Evolutionary conservation across 2,329 filamentous ascomycete genomes (phyloP).

Genomic region (Fusarium ambrosium): DNA sequence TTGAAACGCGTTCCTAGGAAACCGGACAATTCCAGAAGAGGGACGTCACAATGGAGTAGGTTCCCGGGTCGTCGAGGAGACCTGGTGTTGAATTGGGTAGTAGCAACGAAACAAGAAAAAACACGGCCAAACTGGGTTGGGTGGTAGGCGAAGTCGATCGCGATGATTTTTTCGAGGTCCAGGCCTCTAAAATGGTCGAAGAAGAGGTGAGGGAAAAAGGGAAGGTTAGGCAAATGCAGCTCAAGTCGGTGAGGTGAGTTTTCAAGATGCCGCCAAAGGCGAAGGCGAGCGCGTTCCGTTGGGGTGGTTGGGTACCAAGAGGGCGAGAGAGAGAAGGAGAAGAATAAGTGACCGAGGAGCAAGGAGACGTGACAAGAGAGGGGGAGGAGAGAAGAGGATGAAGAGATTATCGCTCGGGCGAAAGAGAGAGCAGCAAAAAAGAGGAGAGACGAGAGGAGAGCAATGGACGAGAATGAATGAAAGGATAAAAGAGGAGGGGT

Average conservation of each 20-base stretch:
- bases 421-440: conserved; percentile 5
- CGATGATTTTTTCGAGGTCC: not conserved
- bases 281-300: conserved; percentile 6
- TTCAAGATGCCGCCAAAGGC: conserved; percentile 3
- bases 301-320: conserved; percentile 7
- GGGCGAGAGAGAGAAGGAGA: conserved; percentile 16
- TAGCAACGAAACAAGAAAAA: conserved; percentile 22
- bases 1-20: conserved; percentile 31
- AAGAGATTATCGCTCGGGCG: not conserved
- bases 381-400: conserved; percentile 4
- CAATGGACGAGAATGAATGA: conserved; percentile 3
- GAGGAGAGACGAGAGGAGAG: conserved; percentile 15
- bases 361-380: not conserved
- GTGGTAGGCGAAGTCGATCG: conserved; percentile 2
- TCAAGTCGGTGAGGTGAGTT: not conserved
- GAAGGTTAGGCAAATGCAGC: conserved; percentile 14
- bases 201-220: conserved; percentile 16
- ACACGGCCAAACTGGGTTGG: conserved; percentile 1
- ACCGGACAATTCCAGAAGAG: conserved; percentile 22
- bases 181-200: conserved; percentile 6
- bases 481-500: conserved; percentile 32
- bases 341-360: conserved; percentile 21
- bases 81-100: conserved; percentile 13
- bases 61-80: conserved; percentile 25
- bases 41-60: conserved; percentile 2